phyloP scores from a whole-genome alignment of 1,284 basidiomycete genomes.

The Agaricales sp. region DNA sequence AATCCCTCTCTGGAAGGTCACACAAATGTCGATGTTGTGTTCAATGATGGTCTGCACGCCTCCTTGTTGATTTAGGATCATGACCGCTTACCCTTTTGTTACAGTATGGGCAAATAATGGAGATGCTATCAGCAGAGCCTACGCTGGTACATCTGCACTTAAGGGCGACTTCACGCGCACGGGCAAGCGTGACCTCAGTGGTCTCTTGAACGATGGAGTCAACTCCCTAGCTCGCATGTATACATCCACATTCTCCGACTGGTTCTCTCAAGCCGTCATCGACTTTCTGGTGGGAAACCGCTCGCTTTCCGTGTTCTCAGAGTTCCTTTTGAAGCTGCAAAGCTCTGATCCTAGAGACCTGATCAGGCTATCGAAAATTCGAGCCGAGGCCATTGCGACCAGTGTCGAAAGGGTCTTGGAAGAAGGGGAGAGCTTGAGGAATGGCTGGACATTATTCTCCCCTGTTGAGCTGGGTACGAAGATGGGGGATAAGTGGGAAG shows the following conservation, averaged over 20 bases:
- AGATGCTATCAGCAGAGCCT: conserved; percentile 78
- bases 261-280: conserved; percentile 92
- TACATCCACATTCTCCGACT: conserved; percentile 84
- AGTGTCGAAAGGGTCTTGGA: conserved; percentile 72
- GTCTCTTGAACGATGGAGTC: conserved; percentile 88
- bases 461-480: conserved; percentile 69
- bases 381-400: conserved; percentile 85
- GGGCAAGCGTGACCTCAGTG: conserved; percentile 85
- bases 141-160: conserved; percentile 85
- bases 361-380: conserved; percentile 77
- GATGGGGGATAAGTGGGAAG: conserved; percentile 76
- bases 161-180: conserved; percentile 98
- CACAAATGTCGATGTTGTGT: conserved; percentile 65
- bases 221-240: conserved; percentile 87
- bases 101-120: conserved; percentile 95
- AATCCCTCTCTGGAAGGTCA: conserved; percentile 38
- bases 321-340: conserved; percentile 79
- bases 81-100: conserved; percentile 1
- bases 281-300: conserved; percentile 89
- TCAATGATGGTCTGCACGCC: conserved; percentile 73
- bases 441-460: conserved; percentile 88
- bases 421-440: conserved; percentile 73
- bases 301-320: conserved; percentile 77
- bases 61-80: too few relatives aligned
- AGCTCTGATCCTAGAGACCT: conserved; percentile 87